Evolutionary conservation across 805 yeast species (phyloP).

Genomic region (Lachancea dasiensis): DNA sequence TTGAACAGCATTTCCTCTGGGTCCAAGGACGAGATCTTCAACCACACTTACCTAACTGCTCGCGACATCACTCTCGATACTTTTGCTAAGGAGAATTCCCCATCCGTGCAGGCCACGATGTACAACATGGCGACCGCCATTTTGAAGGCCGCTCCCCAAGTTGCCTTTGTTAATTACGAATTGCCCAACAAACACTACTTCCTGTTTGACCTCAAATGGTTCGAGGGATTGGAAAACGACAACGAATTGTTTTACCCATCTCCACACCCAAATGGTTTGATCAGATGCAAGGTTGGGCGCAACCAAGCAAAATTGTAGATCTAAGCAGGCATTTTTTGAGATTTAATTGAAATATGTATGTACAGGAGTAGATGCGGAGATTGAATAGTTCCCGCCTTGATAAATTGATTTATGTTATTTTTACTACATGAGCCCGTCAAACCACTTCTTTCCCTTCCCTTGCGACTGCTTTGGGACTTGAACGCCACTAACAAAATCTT

Average conservation of each 20-base stretch:
- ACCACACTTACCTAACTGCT: slow-evolving; percentile 54
- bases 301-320: slow-evolving; percentile 52
- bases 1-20: slow-evolving; percentile 43
- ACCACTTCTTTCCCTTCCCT: slow-evolving; percentile 30
- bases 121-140: slow-evolving; percentile 81
- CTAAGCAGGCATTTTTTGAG: no score
- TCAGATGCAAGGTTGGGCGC: slow-evolving; percentile 81
- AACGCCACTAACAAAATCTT: slow-evolving; percentile 37
- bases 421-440: slow-evolving; percentile 30
- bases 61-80: slow-evolving; percentile 63
- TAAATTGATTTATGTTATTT: neutral
- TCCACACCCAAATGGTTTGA: slow-evolving; percentile 89
- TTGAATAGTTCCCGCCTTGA: neutral
- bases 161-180: slow-evolving; percentile 62
- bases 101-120: slow-evolving; percentile 98
- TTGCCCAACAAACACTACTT: slow-evolving; percentile 93
- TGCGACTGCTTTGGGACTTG: slow-evolving; percentile 44
- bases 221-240: slow-evolving; percentile 71
- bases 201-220: slow-evolving; percentile 73
- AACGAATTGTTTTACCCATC: slow-evolving; percentile 84
- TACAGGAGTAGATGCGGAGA: no score
- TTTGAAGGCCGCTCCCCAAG: slow-evolving; percentile 48
- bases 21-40: slow-evolving; percentile 61
- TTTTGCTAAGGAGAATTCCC: slow-evolving; percentile 81
- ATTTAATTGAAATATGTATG: no score